Evolutionary conservation across 331 rosid genomes (phyloP), one percentile per base, ranked within the genome.

Genomic region (Phaseolus coccineus): DNA sequence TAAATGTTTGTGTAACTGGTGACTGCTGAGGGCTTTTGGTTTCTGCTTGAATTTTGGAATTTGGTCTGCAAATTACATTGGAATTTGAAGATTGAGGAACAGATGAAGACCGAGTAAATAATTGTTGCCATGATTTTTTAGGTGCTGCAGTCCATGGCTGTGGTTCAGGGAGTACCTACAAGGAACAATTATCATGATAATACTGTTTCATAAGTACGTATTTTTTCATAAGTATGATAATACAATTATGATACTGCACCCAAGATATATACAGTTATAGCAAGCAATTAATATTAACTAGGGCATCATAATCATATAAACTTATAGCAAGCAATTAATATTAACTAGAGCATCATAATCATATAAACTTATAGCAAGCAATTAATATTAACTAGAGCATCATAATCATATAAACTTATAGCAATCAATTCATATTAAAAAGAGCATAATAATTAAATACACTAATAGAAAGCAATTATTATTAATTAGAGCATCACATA

Each of bases 51-150:
- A 73, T 64, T 85, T 93, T 93, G 74, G 97, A 46, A 84, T 81
- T 82, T 33, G 99, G 99, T 87, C 97, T 90, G 73, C 97, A 89
- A 73, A 91, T 96, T 71, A 96, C 98, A 87, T 82, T 93, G 80
- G 85, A 73, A 88, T 78, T 91, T 5, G 97, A 73, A 28, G 92
- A 75, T 74, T 85, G 85, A 61, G 91, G 93, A 76, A 68, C 88
- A 39, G 96, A 61, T 4, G 97, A 68, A 12, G 97, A 89, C 64
- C 94, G 92, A 51, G 96, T 91, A 87, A 93, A 96, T 84, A 96
- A 88, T 59, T 96, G 99, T 80, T 96, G 98, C 99, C 99, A 96
- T 8, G 99, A 88, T 80, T 85, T 96, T 85, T 89, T 93, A 31
- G 96, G 99, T 16, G 87, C 87, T 16, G 86, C 86, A 70, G 85